Evolutionary conservation across 1,284 basidiomycete genomes (phyloP).

Genomic region (Uromyces viciae-fabae): DNA sequence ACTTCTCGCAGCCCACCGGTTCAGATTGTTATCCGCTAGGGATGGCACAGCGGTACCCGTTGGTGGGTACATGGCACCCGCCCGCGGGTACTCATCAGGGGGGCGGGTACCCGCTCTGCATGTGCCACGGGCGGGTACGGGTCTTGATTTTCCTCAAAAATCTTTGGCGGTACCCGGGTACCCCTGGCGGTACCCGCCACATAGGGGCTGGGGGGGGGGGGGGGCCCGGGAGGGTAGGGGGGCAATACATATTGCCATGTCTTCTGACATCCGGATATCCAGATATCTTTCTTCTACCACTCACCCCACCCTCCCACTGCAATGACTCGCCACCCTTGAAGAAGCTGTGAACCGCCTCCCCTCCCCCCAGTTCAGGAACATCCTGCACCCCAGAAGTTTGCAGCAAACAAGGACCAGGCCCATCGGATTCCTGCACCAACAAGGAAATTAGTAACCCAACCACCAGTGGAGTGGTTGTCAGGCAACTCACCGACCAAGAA

Average conservation of each 20-base stretch:
- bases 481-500: neutral
- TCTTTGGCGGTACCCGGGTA: neutral
- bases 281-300: neutral
- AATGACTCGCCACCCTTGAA: neutral
- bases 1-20: no score
- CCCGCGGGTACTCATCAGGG: neutral
- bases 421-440: no score
- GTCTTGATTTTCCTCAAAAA: neutral
- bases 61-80: neutral
- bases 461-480: neutral
- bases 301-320: neutral
- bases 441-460: neutral
- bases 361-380: neutral
- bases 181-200: no score
- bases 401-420: neutral
- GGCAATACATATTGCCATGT: neutral
- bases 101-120: neutral
- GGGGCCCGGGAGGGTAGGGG: no score
- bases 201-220: no score
- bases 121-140: neutral
- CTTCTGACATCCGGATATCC: neutral
- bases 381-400: neutral
- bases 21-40: neutral
- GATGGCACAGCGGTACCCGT: neutral
- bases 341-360: neutral